A percentile compares a stretch with the other conserved stretches of the same genome.
Conservation (phyloP, 441 rosid species). For the Arabidopsis hybrid region DNA sequence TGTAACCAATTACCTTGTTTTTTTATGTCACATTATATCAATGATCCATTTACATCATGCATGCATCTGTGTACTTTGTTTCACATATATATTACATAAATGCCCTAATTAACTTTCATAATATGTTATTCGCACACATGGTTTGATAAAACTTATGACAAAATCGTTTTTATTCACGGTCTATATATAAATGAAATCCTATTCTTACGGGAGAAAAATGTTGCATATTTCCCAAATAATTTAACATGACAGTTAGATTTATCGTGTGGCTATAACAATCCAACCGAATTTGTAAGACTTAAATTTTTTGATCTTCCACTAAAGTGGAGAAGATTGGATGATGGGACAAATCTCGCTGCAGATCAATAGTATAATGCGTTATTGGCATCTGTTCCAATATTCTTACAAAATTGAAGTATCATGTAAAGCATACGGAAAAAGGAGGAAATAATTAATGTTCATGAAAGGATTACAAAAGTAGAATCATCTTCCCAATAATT, state of each 20-base stretch:
- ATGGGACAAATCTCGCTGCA: constrained; percentile 34
- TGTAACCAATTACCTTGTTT: constrained; percentile 30
- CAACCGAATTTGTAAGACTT: constrained; percentile 1
- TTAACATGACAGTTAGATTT: constrained; percentile 20
- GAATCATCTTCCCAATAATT: constrained; percentile 37
- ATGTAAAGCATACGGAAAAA: neutral
- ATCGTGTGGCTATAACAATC: constrained; percentile 4
- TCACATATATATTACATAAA: neutral
- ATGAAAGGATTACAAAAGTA: constrained; percentile 19
- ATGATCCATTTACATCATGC: constrained; percentile 36
- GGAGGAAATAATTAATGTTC: neutral
- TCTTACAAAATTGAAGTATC: neutral
- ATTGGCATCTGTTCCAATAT: constrained; percentile 18
- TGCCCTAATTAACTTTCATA: neutral
- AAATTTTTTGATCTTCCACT: neutral
- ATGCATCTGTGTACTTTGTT: constrained; percentile 35
- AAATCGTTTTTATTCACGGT: neutral
- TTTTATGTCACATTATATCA: constrained; percentile 20
- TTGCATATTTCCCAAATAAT: neutral
- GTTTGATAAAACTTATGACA: neutral
- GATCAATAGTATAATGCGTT: constrained; percentile 23
- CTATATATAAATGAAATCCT: neutral
- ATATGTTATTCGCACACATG: neutral
- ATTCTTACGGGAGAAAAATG: neutral
- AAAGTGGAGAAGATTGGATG: constrained; percentile 32